Conservation (phyloP, 73 alveolate species). For the Paramecium bursaria region DNA sequence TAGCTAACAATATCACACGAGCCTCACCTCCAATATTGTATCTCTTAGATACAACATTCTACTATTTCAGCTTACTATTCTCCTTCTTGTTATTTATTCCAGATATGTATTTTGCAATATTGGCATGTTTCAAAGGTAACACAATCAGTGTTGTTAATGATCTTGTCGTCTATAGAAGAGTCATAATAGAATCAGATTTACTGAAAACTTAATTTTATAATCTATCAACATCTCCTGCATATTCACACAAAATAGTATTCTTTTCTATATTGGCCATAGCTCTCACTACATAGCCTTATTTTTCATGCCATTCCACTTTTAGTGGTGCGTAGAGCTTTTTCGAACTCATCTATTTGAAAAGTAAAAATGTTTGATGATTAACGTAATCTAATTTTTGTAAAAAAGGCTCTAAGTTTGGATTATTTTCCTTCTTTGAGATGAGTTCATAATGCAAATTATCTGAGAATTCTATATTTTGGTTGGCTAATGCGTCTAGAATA, state of each 20-base stretch:
- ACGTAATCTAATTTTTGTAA: constrained; percentile 75
- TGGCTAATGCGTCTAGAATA: constrained; percentile 76
- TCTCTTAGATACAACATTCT: constrained; percentile 87
- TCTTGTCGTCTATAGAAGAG: constrained; percentile 80
- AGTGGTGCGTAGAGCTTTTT: constrained; percentile 88
- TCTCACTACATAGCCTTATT: constrained; percentile 86
- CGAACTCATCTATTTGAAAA: constrained; percentile 81
- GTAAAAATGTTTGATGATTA: constrained; percentile 73
- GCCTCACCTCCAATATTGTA: constrained; percentile 88
- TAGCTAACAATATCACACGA: constrained; percentile 84
- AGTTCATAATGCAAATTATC: constrained; percentile 79
- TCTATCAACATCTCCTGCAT: constrained; percentile 88
- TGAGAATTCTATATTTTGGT: constrained; percentile 76
- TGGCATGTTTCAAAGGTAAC: constrained; percentile 86
- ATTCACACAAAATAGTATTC: constrained; percentile 89
- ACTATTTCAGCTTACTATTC: constrained; percentile 72
- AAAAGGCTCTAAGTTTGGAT: constrained; percentile 80
- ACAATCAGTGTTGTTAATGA: constrained; percentile 86
- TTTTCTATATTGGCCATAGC: constrained; percentile 85
- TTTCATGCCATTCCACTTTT: constrained; percentile 78
- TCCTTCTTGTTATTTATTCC: constrained; percentile 85
- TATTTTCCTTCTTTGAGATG: constrained; percentile 79
- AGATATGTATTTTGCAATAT: constrained; percentile 89
- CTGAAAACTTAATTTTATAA: constrained; percentile 83
- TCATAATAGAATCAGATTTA: constrained; percentile 92